Evolutionary conservation across 164 flowering plant genomes (phyloP).

Genomic region (grape (Vitis vinifera)): DNA sequence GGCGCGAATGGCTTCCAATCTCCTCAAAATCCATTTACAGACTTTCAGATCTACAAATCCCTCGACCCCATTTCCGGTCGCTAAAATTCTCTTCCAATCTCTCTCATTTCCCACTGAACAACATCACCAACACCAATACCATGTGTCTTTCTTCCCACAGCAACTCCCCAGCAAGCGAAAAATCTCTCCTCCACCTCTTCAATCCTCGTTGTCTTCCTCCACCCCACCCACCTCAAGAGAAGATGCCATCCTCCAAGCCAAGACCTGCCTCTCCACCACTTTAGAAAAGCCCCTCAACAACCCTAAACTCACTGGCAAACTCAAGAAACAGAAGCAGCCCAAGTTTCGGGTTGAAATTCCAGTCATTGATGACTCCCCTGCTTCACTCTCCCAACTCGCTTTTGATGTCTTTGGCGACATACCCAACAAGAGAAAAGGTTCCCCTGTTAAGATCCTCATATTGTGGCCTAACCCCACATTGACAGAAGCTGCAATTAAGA

Average conservation of each 20-base stretch:
- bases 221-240: constrained; percentile 73
- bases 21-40: constrained; percentile 36
- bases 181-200: constrained; percentile 13
- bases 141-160: constrained; percentile 13
- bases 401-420: constrained; percentile 51
- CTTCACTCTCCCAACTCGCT: constrained; percentile 57
- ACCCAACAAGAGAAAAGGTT: constrained; percentile 56
- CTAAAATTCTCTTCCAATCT: constrained; percentile 27
- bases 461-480: constrained; percentile 56
- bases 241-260: constrained; percentile 87
- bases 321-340: constrained; percentile 74
- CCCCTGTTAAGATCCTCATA: constrained; percentile 39
- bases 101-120: constrained; percentile 14
- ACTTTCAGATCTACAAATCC: constrained; percentile 24
- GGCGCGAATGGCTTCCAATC: constrained; percentile 52
- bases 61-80: constrained; percentile 15
- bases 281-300: constrained; percentile 74
- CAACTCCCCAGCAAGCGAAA: constrained; percentile 10
- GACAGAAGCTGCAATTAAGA: constrained; percentile 35
- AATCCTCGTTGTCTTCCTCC: constrained; percentile 32
- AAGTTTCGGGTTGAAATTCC: constrained; percentile 81
- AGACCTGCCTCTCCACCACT: constrained; percentile 61
- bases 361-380: constrained; percentile 63
- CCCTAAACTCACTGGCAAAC: constrained; percentile 62
- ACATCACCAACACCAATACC: constrained; percentile 7